Base-by-base conservation (phyloP, 805 yeast species). In the Maudiozyma turicensis region DNA sequence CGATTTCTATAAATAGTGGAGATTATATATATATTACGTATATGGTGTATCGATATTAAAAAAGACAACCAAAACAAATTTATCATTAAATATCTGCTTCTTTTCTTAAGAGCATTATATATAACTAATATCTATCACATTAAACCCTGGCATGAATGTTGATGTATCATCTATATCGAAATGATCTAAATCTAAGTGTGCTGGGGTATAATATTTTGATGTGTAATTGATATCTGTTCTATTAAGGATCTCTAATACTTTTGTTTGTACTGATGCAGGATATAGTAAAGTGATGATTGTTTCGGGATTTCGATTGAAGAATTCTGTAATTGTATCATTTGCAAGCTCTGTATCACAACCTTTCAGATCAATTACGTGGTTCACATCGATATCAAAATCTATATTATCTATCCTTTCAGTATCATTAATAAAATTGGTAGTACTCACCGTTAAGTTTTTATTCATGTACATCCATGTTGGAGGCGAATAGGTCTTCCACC, bases 401-500 rank as follows among this genome's bases (percentile, higher is more conserved):
- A 52, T 48, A 31, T 51, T 43, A 43, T 56, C 59, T 8, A 58
- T 14, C 15, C 54, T 53, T 44, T 65, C 65, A 8, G 49, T 50
- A 28, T 56, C 56, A 46, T 63, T 37, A 8, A 46, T 49, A 11
- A 57, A 45, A 13, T 50, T 55, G 1, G 60, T 53, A 6, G 64
- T 58, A 8, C 63, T 56, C n/a, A 46, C 55, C 9, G 47, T 51
- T 29, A 68, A 46, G 11, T 57, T 51, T 0, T 49, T 5, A 42
- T 61, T 60, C 29, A 64, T 61, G 44, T 84, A 68, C 49, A 91
- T 63, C 95, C 96, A 93, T 5, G 87, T 76, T 3, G 99, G 98
- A 0, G 98, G 97, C 4, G 87, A 77, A 58, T 91, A 93, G 0
- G 96, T 88, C 63, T 88, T 81, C 98, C 98, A 91, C 88, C 95